These are phyloP conservation scores for Massariosphaeria phaeospora DNA, from an alignment of 495 filamentous ascomycete genomes.

Conservation along the genomic window DNA sequence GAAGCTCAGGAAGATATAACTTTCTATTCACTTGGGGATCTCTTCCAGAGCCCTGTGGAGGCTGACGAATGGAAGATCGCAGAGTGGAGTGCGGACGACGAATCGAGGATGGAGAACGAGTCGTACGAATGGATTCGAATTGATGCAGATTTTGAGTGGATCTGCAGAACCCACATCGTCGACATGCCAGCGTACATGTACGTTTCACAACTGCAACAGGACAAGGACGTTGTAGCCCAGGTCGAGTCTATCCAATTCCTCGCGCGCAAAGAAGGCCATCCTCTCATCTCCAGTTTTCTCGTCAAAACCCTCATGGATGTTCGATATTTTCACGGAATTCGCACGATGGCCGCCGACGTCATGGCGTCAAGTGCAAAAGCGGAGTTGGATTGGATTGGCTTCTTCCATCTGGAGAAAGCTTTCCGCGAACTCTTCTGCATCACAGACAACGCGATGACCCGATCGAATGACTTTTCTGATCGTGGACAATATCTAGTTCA, in stretches of 20 bases:
- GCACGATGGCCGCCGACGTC: slow-evolving; percentile 69
- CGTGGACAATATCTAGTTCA: slow-evolving; percentile 76
- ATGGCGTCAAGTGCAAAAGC: slow-evolving; percentile 68
- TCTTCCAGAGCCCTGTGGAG: slow-evolving; percentile 77
- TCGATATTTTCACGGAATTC: slow-evolving; percentile 90
- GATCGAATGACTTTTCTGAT: slow-evolving; percentile 84
- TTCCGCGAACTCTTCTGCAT: slow-evolving; percentile 89
- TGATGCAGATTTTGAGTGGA: slow-evolving; percentile 98
- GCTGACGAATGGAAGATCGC: slow-evolving; percentile 73
- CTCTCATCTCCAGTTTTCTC: slow-evolving; percentile 78
- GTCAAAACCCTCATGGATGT: slow-evolving; percentile 83
- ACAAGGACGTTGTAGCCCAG: slow-evolving; percentile 93
- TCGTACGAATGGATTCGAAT: slow-evolving; percentile 98
- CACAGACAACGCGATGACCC: slow-evolving; percentile 63
- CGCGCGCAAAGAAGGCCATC: slow-evolving; percentile 55
- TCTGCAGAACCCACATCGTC: slow-evolving; percentile 69
- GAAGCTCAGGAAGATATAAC: slow-evolving; percentile 79
- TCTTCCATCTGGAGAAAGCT: slow-evolving; percentile 74
- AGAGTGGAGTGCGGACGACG: slow-evolving; percentile 83
- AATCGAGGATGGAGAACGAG: slow-evolving; percentile 86
- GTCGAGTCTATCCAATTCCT: slow-evolving; percentile 72
- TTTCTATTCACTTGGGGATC: slow-evolving; percentile 89
- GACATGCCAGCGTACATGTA: slow-evolving; percentile 91
- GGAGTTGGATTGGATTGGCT: slow-evolving; percentile 69
- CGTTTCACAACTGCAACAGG: slow-evolving; percentile 92